Conservation (phyloP, 257 asterid species). For the Nicotiana otophora region DNA sequence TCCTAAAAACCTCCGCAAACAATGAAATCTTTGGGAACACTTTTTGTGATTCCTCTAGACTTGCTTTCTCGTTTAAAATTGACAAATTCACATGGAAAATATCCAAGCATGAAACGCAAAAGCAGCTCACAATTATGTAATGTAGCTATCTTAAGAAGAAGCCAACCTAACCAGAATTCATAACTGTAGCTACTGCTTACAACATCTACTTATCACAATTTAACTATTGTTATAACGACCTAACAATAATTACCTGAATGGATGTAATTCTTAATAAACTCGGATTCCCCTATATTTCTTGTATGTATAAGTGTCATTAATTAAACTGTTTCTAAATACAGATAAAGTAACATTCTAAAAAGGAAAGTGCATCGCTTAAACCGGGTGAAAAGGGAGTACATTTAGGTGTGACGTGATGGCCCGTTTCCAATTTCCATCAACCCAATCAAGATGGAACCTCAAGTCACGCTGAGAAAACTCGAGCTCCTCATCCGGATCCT, state of each 20-base stretch:
- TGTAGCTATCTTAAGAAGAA: neutral
- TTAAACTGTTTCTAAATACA: too few species aligned
- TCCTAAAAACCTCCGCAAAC: neutral
- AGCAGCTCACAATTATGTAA: neutral
- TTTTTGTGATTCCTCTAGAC: neutral
- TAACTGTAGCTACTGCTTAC: neutral
- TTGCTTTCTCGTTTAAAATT: neutral
- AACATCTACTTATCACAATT: neutral
- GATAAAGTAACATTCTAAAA: too few species aligned
- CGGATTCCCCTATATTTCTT: too few species aligned
- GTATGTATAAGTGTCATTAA: too few species aligned
- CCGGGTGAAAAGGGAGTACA: too few species aligned
- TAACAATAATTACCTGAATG: slow-evolving; percentile 49
- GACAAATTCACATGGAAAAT: neutral
- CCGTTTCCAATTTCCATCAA: too few species aligned
- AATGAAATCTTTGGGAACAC: neutral
- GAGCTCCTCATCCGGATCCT: too few species aligned
- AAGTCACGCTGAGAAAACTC: too few species aligned
- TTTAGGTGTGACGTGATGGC: too few species aligned
- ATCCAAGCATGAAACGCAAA: neutral
- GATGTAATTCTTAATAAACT: slow-evolving; percentile 37
- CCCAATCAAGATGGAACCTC: too few species aligned
- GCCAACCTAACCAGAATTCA: neutral
- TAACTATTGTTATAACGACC: neutral
- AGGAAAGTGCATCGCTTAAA: too few species aligned